phyloP scores from a whole-genome alignment of 1,139 yeast genomes.

The Lodderomyces orthopsilosis region DNA sequence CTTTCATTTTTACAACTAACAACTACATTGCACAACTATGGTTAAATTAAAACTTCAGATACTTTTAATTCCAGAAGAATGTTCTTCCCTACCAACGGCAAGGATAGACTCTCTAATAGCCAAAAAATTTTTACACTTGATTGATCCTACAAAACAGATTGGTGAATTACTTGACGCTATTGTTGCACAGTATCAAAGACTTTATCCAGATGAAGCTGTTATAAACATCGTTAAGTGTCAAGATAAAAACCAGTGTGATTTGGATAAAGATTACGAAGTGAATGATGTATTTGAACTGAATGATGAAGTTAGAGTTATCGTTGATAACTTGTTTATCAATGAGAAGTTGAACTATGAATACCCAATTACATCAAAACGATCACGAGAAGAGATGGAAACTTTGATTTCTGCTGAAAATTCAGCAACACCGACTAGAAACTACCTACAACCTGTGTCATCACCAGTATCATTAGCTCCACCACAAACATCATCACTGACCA shows the following conservation, averaged over 20 bases:
- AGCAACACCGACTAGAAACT: conserved; percentile 13
- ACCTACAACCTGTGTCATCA: conserved; percentile 9
- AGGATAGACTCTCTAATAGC: conserved; percentile 14
- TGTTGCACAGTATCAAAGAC: conserved; percentile 41
- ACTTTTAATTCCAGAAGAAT: conserved; percentile 32
- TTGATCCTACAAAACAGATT: conserved; percentile 45
- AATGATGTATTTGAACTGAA: conserved; percentile 52
- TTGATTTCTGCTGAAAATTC: conserved; percentile 13
- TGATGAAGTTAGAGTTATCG: conserved; percentile 53
- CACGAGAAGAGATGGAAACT: conserved; percentile 7
- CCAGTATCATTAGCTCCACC: conserved; percentile 35
- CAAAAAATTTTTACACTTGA: conserved; percentile 61
- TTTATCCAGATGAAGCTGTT: conserved; percentile 60
- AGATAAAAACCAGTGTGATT: conserved; percentile 63
- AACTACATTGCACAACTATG: conserved; percentile 16
- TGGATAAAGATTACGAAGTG: conserved; percentile 71
- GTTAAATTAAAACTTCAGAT: conserved; percentile 38
- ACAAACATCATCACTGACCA: conserved; percentile 18
- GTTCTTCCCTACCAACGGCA: conserved; percentile 17
- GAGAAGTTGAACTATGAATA: neutral
- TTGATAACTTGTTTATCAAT: conserved; percentile 20
- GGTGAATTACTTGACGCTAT: conserved; percentile 46
- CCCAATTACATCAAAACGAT: neutral
- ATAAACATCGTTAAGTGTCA: conserved; percentile 57
- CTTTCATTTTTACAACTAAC: too few species aligned